Evolutionary conservation across 2,329 filamentous ascomycete genomes (phyloP).

Genomic region (Aspergillus ibericus): DNA sequence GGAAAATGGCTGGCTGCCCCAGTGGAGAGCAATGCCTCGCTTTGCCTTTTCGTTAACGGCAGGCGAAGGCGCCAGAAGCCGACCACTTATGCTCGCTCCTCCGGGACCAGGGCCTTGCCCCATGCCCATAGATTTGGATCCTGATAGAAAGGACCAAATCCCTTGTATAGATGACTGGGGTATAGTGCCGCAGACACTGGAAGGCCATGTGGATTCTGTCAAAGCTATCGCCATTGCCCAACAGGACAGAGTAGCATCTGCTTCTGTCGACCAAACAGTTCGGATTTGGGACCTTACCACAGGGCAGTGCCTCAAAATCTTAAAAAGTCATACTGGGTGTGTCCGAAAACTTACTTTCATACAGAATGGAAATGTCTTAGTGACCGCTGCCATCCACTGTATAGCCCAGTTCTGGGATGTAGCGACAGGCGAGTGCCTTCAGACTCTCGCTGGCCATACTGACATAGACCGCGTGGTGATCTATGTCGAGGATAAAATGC

Average conservation of each 20-base stretch:
- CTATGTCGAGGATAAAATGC: not conserved
- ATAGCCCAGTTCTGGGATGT: not conserved
- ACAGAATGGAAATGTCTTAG: not conserved
- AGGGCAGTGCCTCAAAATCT: not conserved
- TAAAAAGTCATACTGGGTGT: not conserved
- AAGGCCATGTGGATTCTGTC: slow-evolving; percentile 1
- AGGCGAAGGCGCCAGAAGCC: not conserved
- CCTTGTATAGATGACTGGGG: not conserved
- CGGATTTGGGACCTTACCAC: not conserved
- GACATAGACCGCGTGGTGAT: not conserved
- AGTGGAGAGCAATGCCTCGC: not conserved
- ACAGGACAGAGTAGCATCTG: not conserved
- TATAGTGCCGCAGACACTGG: not conserved
- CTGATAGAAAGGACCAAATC: not conserved
- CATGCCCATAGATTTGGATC: not conserved
- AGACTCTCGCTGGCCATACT: not conserved
- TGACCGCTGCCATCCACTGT: not conserved
- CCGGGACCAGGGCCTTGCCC: not conserved
- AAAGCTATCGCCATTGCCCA: not conserved
- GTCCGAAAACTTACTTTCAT: not conserved
- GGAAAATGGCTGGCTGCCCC: not conserved
- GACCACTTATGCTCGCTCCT: not conserved
- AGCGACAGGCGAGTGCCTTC: not conserved
- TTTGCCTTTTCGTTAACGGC: not conserved
- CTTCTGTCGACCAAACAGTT: not conserved